Conservation (phyloP, 257 asterid species). For the Solanum tacnaense region DNA sequence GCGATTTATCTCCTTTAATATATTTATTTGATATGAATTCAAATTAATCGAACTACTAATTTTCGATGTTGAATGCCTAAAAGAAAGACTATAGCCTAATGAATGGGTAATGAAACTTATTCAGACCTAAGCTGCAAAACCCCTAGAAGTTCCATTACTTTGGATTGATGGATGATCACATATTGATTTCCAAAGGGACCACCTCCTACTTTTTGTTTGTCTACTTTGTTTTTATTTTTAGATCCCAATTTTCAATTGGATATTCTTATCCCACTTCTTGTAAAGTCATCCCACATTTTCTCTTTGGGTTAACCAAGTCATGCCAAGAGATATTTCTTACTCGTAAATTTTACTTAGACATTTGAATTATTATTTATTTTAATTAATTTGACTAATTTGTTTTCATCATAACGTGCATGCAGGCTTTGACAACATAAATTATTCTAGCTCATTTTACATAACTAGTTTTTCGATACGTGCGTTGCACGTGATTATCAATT, state of each 20-base stretch:
- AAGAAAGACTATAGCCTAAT: background rate
- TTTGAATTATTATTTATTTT: no score
- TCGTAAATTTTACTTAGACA: background rate
- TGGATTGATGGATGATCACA: slow-evolving; percentile 7
- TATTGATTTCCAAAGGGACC: slow-evolving; percentile 11
- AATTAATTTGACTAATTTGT: no score
- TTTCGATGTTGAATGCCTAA: background rate
- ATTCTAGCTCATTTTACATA: no score
- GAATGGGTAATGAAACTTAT: slow-evolving; percentile 2
- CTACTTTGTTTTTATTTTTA: background rate
- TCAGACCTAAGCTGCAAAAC: background rate
- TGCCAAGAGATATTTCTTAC: no score
- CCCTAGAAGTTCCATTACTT: slow-evolving; percentile 3
- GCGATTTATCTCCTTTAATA: background rate
- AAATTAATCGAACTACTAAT: background rate
- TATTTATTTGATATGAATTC: background rate
- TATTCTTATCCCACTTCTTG: background rate
- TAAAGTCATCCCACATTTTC: background rate
- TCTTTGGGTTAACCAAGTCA: background rate
- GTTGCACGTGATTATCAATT: no score
- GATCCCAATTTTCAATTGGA: slow-evolving; percentile 20
- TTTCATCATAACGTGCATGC: no score
- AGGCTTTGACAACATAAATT: no score
- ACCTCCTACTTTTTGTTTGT: slow-evolving; percentile 1
- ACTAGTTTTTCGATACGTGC: no score